Evolutionary conservation across 2,329 filamentous ascomycete species (phyloP).

Genomic region (Fusarium albidum): DNA sequence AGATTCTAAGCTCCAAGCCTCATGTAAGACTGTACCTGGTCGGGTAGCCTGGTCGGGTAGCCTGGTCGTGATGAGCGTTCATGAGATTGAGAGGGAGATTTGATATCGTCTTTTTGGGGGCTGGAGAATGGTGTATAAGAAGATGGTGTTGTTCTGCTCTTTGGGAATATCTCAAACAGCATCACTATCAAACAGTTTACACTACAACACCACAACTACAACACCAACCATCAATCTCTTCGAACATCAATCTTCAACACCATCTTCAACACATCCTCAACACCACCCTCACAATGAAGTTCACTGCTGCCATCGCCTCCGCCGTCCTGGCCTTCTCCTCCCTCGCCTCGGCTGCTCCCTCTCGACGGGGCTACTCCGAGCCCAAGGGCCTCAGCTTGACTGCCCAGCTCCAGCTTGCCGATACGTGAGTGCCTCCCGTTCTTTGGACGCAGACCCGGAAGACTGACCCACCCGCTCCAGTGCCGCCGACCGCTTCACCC

Average conservation of each 20-base stretch:
- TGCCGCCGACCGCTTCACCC: constrained; percentile 52
- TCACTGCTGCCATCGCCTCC: constrained; percentile 43
- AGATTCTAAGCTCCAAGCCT: constrained; percentile 12
- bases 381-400: constrained; percentile 42
- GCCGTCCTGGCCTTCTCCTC: constrained; percentile 52
- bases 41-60: no score
- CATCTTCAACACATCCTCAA: constrained; percentile 1
- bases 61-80: constrained; percentile 6
- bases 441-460: no score
- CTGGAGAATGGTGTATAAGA: constrained; percentile 32
- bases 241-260: neutral
- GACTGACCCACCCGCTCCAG: constrained; percentile 38
- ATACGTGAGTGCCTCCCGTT: constrained; percentile 51
- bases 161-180: constrained; percentile 32
- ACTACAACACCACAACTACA: constrained; percentile 1
- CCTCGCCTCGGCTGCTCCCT: constrained; percentile 40
- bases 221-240: neutral
- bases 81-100: constrained; percentile 7
- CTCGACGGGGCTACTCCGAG: constrained; percentile 16
- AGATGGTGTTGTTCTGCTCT: constrained; percentile 20
- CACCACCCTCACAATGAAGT: constrained; percentile 45
- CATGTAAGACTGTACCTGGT: constrained; percentile 10
- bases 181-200: constrained; percentile 24
- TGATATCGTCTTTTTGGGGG: constrained; percentile 10
- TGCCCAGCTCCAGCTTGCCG: constrained; percentile 50